Percentiles rank a stretch among this genome's conserved stretches.
Evolutionary conservation across 1,284 basidiomycete species (phyloP).

Genomic region (Sanghuangporus weigelae): DNA sequence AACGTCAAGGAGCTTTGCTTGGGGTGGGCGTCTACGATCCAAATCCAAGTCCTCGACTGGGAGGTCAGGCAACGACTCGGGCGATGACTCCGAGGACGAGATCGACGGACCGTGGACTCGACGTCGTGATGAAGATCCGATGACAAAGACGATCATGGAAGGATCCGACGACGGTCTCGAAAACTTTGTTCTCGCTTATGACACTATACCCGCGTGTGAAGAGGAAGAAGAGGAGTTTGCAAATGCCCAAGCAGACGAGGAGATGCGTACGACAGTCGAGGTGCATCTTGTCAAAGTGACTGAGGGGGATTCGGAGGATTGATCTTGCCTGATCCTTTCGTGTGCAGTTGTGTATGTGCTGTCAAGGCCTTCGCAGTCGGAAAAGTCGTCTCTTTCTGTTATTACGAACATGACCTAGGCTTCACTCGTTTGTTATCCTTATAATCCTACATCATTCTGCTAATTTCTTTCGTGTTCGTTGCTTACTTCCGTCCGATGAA

Average conservation of each 20-base stretch:
- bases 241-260: conserved; percentile 9
- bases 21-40: not conserved
- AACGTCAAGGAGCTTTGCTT: not conserved
- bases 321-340: not conserved
- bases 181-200: conserved; percentile 4
- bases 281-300: conserved; percentile 9
- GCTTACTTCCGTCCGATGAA: not conserved
- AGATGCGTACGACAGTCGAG: conserved; percentile 13
- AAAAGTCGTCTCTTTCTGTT: not conserved
- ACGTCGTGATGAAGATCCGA: conserved; percentile 11
- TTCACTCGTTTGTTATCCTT: not conserved
- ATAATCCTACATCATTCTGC: not conserved
- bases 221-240: conserved; percentile 11
- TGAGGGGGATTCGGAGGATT: conserved; percentile 1
- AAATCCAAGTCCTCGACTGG: not conserved
- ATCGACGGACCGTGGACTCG: conserved; percentile 9
- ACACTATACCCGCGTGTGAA: not conserved
- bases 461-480: not conserved
- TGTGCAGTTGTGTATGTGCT: not conserved
- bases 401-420: not conserved
- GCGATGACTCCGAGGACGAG: conserved; percentile 9
- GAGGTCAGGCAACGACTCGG: not conserved
- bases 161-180: conserved; percentile 10
- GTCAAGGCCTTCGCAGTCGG: not conserved
- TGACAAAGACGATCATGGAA: conserved; percentile 16